These are phyloP conservation scores for Dillenia turbinata DNA, from an alignment of 164 flowering plant genomes.

Conservation along the genomic window DNA sequence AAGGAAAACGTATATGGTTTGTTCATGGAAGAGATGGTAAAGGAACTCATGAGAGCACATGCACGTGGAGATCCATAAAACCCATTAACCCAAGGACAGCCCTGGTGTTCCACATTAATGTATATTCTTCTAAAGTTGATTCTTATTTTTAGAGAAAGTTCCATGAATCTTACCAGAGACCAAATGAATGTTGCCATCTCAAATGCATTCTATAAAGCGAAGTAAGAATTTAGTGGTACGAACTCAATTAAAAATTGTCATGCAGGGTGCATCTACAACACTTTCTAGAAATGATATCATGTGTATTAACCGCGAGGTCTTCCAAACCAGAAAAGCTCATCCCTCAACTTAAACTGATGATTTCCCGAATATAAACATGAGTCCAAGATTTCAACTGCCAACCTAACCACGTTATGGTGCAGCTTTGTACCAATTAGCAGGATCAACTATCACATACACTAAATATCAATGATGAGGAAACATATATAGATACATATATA, in stretches of 20 bases:
- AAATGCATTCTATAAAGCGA: conserved; percentile 75
- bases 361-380: conserved; percentile 22
- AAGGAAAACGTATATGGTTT: conserved; percentile 48
- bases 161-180: conserved; percentile 64
- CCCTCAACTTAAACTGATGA: conserved; percentile 59
- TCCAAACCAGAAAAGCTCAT: conserved; percentile 91
- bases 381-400: conserved; percentile 71
- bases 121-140: background rate
- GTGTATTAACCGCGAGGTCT: conserved; percentile 72
- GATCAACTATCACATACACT: conserved; percentile 42
- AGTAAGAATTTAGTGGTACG: conserved; percentile 3
- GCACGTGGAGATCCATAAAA: background rate
- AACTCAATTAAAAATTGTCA: background rate
- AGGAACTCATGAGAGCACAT: background rate
- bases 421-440: conserved; percentile 76
- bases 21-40: background rate
- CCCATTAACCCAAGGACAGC: background rate
- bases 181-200: conserved; percentile 88
- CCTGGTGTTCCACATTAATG: background rate
- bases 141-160: background rate
- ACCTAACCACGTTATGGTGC: conserved; percentile 68
- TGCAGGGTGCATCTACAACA: background rate
- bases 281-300: conserved; percentile 74
- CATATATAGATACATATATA: too few relatives aligned
- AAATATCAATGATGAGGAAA: background rate